Evolutionary conservation across 495 filamentous ascomycete species (phyloP), one percentile per base, ranked within the genome.

Genomic region (Rhypophila decipiens): DNA sequence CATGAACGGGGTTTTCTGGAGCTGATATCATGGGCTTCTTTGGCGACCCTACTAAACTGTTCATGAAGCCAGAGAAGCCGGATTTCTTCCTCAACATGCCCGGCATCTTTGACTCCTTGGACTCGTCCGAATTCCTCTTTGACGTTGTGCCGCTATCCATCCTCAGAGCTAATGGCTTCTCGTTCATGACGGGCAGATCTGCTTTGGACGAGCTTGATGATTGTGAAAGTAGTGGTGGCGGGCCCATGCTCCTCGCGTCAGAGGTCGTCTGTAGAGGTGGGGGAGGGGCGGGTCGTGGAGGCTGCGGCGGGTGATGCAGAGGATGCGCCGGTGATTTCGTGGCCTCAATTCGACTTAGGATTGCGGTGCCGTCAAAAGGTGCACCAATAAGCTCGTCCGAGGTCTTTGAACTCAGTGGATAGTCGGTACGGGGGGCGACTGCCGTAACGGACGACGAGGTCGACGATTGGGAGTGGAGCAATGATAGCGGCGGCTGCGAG

Each of bases 1-100:
- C 85, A 64, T 98, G 93, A 22, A 97, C 89, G 10, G 94, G 94
- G 61, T 98, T 96, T 65, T 95, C 90, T 35, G 93, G 93, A 8
- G 87, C 84, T 5, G 93, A 97, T 51, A 98, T 97, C 59, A 94
- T 85, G 27, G 93, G 85, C 50, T 86, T 86, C 53, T 89, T 85
- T 34, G 87, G 93, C 21, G 88, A 91, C 29, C 93, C 89, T 39
- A 97, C 78, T 66, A 96, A 77, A 67, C 85, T 91, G 58, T 83
- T 95, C 78, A 98, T 84, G 61, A 97, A 95, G 56, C 84, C 90
- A 2, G 91, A 95, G 60, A 98, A 94, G 45, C 88, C 88, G 39
- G 86, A 85, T 72, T 95, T 97, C 75, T 96, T 95, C 58, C 87
- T 79, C 52, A 83, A 69, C 43, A 80, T 66, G 27, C 74, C 72